phyloP scores from a whole-genome alignment of 139 green algal genomes.

The Zygnema cylindricum region DNA sequence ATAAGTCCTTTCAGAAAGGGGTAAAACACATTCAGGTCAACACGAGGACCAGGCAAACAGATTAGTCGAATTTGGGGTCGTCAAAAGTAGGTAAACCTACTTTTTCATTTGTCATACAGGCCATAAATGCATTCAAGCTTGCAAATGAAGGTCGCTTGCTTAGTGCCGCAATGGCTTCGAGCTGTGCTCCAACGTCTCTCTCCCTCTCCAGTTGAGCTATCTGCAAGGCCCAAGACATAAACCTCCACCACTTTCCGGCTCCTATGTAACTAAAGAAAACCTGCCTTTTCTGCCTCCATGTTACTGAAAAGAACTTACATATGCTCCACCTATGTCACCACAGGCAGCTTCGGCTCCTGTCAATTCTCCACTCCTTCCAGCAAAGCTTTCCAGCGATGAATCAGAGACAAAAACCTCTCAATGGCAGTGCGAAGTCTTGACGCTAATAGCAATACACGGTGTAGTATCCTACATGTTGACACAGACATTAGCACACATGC shows the following conservation, averaged over 20 bases:
- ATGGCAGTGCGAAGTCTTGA: no score
- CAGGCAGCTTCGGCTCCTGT: neutral
- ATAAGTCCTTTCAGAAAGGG: no score
- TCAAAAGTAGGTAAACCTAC: no score
- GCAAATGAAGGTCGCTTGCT: neutral
- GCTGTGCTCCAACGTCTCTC: conserved; percentile 35
- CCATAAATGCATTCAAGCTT: conserved; percentile 32
- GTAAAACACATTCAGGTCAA: no score
- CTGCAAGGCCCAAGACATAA: conserved; percentile 7
- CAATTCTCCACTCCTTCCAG: no score
- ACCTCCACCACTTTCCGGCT: no score
- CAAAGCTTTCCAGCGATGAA: no score
- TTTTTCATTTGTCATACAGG: conserved; percentile 45
- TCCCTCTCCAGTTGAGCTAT: conserved; percentile 56
- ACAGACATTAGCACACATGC: no score
- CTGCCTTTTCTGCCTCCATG: neutral
- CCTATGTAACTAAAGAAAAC: neutral
- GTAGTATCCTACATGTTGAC: no score
- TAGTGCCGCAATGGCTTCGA: conserved; percentile 36
- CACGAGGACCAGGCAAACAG: no score
- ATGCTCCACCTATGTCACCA: neutral
- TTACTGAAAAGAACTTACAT: neutral
- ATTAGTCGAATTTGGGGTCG: no score
- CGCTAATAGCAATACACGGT: neutral
- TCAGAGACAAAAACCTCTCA: no score